Evolutionary conservation across 2,329 filamentous ascomycete genomes (phyloP).

Genomic region (Didymella sp.): DNA sequence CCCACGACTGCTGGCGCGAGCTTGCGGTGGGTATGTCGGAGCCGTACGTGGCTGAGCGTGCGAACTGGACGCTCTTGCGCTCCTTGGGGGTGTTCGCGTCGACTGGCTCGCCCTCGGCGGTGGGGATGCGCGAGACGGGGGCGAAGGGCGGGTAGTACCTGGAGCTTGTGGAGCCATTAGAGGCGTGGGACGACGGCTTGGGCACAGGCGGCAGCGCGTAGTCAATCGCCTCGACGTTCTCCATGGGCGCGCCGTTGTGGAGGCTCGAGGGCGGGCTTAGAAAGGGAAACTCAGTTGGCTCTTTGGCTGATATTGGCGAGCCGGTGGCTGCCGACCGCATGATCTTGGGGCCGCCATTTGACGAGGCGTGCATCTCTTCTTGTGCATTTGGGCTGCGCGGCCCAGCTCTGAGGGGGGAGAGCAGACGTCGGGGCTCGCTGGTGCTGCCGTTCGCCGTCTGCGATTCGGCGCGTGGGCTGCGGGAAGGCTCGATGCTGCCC

Average conservation of each 20-base stretch:
- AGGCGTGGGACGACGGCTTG: slow-evolving; percentile 30
- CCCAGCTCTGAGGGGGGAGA: too few species aligned
- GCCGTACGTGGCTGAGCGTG: slow-evolving; percentile 53
- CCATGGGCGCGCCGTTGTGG: slow-evolving; percentile 27
- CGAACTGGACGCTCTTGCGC: slow-evolving; percentile 79
- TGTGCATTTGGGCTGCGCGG: too few species aligned
- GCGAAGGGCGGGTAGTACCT: slow-evolving; percentile 40
- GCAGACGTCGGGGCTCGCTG: slow-evolving; percentile 23
- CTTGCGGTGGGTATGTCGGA: slow-evolving; percentile 57
- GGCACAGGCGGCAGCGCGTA: slow-evolving; percentile 23
- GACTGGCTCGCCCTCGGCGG: slow-evolving; percentile 40
- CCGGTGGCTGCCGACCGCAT: slow-evolving; percentile 41
- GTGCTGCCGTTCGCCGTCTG: slow-evolving; percentile 19
- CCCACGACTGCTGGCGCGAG: slow-evolving; percentile 69
- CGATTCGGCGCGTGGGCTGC: too few species aligned
- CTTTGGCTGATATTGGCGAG: slow-evolving; percentile 35
- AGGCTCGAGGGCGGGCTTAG: slow-evolving; percentile 24
- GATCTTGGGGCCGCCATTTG: slow-evolving; percentile 39
- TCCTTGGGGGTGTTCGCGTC: slow-evolving; percentile 45
- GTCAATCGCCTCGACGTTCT: slow-evolving; percentile 27
- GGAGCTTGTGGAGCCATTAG: slow-evolving; percentile 33
- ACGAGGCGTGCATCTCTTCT: too few species aligned
- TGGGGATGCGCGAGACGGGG: slow-evolving; percentile 42
- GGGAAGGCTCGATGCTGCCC: too few species aligned
- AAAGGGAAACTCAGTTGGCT: slow-evolving; percentile 50